A percentile compares a stretch with the other conserved stretches of the same genome.
Evolutionary conservation across 768 basidiomycete species (phyloP).

Genomic region (Kwoniella sp.): DNA sequence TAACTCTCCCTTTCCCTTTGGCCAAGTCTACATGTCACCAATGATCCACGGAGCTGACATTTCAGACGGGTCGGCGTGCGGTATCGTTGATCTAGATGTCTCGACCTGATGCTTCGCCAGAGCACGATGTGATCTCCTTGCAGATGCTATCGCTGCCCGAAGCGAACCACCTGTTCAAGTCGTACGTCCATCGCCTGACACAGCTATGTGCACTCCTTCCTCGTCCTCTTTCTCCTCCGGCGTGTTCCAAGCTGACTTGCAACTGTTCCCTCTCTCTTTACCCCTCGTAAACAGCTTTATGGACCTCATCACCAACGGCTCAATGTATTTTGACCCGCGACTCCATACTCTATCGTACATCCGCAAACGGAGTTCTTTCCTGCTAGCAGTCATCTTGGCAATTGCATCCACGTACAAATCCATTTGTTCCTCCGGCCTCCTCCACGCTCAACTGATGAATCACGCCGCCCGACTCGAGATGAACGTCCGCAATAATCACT

Average conservation of each 20-base stretch:
- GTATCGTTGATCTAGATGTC: slow-evolving; percentile 14
- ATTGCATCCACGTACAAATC: slow-evolving; percentile 13
- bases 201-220: background rate
- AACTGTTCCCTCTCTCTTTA: no score
- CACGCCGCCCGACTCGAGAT: slow-evolving; percentile 12
- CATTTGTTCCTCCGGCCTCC: slow-evolving; percentile 8
- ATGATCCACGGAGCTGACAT: no score
- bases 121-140: slow-evolving; percentile 22
- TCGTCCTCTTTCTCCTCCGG: background rate
- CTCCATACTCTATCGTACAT: slow-evolving; percentile 18
- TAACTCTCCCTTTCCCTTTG: no score
- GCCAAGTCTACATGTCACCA: no score
- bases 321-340: slow-evolving; percentile 22
- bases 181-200: slow-evolving; percentile 9
- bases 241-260: no score
- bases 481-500: slow-evolving; percentile 14
- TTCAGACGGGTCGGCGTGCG: no score
- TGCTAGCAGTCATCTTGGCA: slow-evolving; percentile 15
- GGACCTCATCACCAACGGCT: slow-evolving; percentile 21
- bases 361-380: slow-evolving; percentile 20
- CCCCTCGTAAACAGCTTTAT: no score
- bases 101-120: slow-evolving; percentile 19
- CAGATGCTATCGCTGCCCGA: slow-evolving; percentile 17
- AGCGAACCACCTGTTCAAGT: slow-evolving; percentile 17
- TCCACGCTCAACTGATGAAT: slow-evolving; percentile 12